Evolutionary conservation across 73 alveolate genomes (phyloP).

Genomic region (Paramecium sonneborni): DNA sequence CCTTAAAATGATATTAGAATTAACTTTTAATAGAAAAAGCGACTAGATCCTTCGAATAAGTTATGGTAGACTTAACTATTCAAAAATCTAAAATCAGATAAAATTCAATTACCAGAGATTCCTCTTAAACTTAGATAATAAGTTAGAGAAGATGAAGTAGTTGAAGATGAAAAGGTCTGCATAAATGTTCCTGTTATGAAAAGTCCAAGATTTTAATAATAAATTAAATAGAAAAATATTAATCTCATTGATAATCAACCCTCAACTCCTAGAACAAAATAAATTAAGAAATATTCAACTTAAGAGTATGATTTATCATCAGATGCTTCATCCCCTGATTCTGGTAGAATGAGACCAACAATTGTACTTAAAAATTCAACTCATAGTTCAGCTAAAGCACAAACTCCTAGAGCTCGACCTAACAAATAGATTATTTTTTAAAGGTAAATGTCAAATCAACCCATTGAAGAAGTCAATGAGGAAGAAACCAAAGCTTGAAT

Average conservation of each 20-base stretch:
- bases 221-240: neutral
- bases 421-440: neutral
- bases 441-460: neutral
- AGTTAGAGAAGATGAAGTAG: neutral
- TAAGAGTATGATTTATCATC: neutral
- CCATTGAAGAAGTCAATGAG: conserved; percentile 11
- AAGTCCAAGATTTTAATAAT: conserved; percentile 13
- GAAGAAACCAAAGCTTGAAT: neutral
- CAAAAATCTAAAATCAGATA: neutral
- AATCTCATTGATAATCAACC: neutral
- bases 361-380: neutral
- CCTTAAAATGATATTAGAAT: neutral
- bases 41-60: neutral
- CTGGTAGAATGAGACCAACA: conserved; percentile 15
- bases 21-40: neutral
- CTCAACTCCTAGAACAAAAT: conserved; percentile 8
- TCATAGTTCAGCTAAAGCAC: neutral
- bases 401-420: neutral
- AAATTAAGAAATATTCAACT: neutral
- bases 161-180: conserved; percentile 2
- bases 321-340: conserved; percentile 42
- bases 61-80: conserved; percentile 40
- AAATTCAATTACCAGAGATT: neutral
- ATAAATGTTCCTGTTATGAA: conserved; percentile 37
- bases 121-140: neutral